Conservation (phyloP, 2,329 filamentous ascomycete species). For the Fusarium sp. region DNA sequence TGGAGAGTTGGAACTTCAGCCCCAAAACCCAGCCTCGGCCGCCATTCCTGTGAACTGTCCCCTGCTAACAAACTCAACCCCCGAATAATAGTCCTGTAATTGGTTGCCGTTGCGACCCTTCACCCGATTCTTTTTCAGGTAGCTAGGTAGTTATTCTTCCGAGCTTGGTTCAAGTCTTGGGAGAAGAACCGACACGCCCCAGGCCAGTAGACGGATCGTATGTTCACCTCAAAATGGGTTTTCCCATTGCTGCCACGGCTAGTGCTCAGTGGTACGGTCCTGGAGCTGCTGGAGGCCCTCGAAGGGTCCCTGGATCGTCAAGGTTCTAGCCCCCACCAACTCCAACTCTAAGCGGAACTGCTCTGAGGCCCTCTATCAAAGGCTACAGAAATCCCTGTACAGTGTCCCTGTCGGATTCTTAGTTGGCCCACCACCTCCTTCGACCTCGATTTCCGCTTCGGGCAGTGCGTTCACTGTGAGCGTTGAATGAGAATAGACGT, state of each 20-base stretch:
- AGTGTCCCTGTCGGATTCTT: slow-evolving; percentile 24
- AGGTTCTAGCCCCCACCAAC: slow-evolving; percentile 39
- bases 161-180: slow-evolving; percentile 11
- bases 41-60: not conserved
- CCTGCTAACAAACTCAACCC: not conserved
- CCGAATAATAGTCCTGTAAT: not conserved
- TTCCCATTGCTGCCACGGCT: slow-evolving; percentile 12
- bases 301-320: slow-evolving; percentile 33
- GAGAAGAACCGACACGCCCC: slow-evolving; percentile 9
- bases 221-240: slow-evolving; percentile 25
- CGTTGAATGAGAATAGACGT: slow-evolving; percentile 2
- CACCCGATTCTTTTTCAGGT: slow-evolving; percentile 7
- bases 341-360: not conserved
- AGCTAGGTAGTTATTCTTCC: slow-evolving; percentile 15
- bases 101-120: slow-evolving; percentile 3
- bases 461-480: slow-evolving; percentile 20
- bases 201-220: slow-evolving; percentile 33
- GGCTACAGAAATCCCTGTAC: slow-evolving; percentile 24
- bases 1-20: slow-evolving; percentile 15
- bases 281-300: slow-evolving; percentile 8
- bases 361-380: slow-evolving; percentile 35
- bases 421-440: slow-evolving; percentile 31
- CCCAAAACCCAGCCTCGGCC: slow-evolving; percentile 23
- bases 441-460: slow-evolving; percentile 34
- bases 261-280: slow-evolving; percentile 29